Base-by-base conservation (phyloP, 139 green algal genomes). In the Pleodorina starrii region DNA sequence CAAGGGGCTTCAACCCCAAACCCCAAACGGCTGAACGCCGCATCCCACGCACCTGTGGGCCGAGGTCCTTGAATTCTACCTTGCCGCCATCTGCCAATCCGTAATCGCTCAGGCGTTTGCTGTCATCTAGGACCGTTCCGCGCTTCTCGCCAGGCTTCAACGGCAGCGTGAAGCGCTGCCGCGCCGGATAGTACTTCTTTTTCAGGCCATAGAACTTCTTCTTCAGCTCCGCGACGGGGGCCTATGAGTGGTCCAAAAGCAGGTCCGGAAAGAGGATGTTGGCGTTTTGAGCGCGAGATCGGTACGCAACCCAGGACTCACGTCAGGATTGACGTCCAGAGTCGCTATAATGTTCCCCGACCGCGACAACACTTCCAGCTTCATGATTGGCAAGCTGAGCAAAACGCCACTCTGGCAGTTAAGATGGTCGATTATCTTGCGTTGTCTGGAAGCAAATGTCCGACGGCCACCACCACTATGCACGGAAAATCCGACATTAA, bases 11-110 rank as follows among this genome's bases (percentile, higher is more conserved):
- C n/a, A n/a, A n/a, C n/a, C n/a, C n/a, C n/a, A n/a, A n/a, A n/a
- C n/a, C n/a, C n/a, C n/a, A n/a, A n/a, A n/a, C n/a, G n/a, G n/a
- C n/a, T n/a, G n/a, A n/a, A n/a, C n/a, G n/a, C n/a, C n/a, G n/a
- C n/a, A n/a, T n/a, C n/a, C n/a, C n/a, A n/a, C n/a, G n/a, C 66
- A 96, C 96, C 95, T 98, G 96, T 2, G 94, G 91, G 0, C 98
- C 98, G 35, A 99, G 95, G 89, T 99, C 98, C 93, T 99, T 99
- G 89, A 98, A 98, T 4, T 94, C 82, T 11, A 99, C n/a, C 19
- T 92, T 81, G n/a, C 36, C 48, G 1, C 94, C 93, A 36, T 96
- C 91, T 0, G 71, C 46, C 0, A 99, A 81, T 23, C 92, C 94
- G 83, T 97, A 98, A 44, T 96, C 90, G 17, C 68, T 91, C 1